phyloP scores from a whole-genome alignment of 257 asterid genomes.

The Paulownia fortunei region DNA sequence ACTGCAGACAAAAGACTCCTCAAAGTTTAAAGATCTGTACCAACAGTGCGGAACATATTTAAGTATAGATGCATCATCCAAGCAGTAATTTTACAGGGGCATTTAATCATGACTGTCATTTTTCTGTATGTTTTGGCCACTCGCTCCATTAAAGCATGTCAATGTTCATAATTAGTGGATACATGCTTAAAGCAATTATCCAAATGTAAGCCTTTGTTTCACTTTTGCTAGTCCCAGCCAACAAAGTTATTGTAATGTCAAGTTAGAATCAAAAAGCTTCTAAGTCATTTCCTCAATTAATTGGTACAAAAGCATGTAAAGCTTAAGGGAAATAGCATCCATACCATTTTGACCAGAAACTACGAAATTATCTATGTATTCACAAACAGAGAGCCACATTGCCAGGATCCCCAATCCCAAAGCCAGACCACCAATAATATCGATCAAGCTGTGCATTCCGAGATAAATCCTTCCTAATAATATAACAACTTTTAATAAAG shows the following conservation, averaged over 20 bases:
- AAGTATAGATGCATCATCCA: background rate
- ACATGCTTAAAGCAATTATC: background rate
- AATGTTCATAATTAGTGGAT: background rate
- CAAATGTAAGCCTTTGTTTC: background rate
- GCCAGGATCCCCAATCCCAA: conserved; percentile 76
- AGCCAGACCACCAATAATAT: conserved; percentile 73
- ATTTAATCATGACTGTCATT: background rate
- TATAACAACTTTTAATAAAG: conserved; percentile 12
- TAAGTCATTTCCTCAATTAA: background rate
- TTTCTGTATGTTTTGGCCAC: background rate
- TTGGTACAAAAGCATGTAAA: background rate
- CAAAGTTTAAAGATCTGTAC: conserved; percentile 17
- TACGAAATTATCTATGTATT: conserved; percentile 63
- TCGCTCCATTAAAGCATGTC: background rate
- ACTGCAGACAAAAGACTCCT: conserved; percentile 57
- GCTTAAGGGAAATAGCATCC: conserved; percentile 16
- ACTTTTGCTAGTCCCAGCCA: background rate
- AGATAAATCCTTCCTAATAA: conserved; percentile 87
- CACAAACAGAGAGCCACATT: conserved; percentile 74
- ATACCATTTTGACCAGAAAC: conserved; percentile 87
- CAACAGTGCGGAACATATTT: background rate
- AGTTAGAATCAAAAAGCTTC: background rate
- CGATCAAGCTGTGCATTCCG: conserved; percentile 96
- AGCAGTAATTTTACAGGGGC: conserved; percentile 7
- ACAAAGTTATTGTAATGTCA: background rate